phyloP scores from a whole-genome alignment of 495 filamentous ascomycete genomes.

The Xylaria longipes region DNA sequence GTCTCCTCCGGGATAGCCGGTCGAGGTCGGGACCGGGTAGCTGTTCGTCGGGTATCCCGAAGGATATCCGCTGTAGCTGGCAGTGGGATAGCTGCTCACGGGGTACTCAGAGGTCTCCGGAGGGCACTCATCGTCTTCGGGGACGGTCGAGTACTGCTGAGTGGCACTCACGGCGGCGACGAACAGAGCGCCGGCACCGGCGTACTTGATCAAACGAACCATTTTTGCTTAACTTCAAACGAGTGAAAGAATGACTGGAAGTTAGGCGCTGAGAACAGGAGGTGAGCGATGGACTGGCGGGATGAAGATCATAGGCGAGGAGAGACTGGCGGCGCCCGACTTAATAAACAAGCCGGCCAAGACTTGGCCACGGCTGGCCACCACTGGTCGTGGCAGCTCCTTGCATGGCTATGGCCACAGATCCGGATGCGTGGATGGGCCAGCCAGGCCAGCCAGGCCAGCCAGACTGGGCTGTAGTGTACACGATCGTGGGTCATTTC shows the following conservation, averaged over 20 bases:
- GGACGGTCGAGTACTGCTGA: background rate
- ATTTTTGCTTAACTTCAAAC: constrained; percentile 32
- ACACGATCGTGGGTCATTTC: constrained; percentile 19
- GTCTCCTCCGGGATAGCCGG: constrained; percentile 32
- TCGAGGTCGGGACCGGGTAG: constrained; percentile 27
- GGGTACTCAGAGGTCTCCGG: background rate
- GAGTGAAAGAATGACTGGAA: constrained; percentile 42
- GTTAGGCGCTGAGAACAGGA: constrained; percentile 32
- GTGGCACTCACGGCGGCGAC: constrained; percentile 38
- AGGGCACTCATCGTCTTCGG: constrained; percentile 18
- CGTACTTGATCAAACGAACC: constrained; percentile 42
- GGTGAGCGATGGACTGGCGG: constrained; percentile 28
- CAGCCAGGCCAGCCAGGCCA: background rate
- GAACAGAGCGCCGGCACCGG: constrained; percentile 39
- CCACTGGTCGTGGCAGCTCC: background rate
- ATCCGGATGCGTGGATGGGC: constrained; percentile 11
- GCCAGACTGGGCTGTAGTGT: background rate
- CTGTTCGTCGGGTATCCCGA: constrained; percentile 25
- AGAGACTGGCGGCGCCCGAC: constrained; percentile 10
- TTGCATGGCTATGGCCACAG: constrained; percentile 9
- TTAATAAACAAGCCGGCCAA: constrained; percentile 14
- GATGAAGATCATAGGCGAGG: constrained; percentile 24
- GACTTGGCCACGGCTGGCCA: background rate
- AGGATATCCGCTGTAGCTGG: constrained; percentile 26
- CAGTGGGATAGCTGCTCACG: constrained; percentile 9